Evolutionary conservation across 441 rosid species (phyloP).

Genomic region (Croton laevigatus): DNA sequence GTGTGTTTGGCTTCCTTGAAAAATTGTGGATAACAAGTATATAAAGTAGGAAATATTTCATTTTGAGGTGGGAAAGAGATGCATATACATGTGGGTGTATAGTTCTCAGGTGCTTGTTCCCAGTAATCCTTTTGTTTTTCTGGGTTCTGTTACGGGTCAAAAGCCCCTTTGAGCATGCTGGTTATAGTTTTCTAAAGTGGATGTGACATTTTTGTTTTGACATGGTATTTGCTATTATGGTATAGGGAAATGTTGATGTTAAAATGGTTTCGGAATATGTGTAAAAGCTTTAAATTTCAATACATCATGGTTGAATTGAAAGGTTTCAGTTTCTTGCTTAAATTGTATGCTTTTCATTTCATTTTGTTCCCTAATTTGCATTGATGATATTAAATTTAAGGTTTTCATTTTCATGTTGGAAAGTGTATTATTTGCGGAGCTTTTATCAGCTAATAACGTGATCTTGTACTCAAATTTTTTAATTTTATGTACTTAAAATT

Average conservation of each 20-base stretch:
- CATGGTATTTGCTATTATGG: not conserved
- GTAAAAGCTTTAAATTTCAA: slow-evolving; percentile 13
- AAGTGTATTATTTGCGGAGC: too few relatives aligned
- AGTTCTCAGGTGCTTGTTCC: slow-evolving; percentile 30
- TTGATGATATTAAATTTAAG: too few relatives aligned
- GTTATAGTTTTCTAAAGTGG: slow-evolving; percentile 16
- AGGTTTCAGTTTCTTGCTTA: not conserved
- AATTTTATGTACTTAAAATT: too few relatives aligned
- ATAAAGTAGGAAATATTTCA: slow-evolving; percentile 22
- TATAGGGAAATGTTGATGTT: slow-evolving; percentile 5
- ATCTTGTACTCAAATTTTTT: too few relatives aligned
- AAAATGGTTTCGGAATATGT: slow-evolving; percentile 4
- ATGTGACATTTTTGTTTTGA: slow-evolving; percentile 13
- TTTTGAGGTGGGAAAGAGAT: slow-evolving; percentile 22
- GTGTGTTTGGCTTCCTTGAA: slow-evolving; percentile 9
- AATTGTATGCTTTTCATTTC: not conserved
- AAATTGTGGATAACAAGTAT: slow-evolving; percentile 32
- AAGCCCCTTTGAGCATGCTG: slow-evolving; percentile 22
- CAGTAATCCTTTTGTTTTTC: slow-evolving; percentile 2
- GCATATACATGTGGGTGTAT: slow-evolving; percentile 26
- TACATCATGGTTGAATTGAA: not conserved
- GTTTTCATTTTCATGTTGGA: too few relatives aligned
- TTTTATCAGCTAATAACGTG: too few relatives aligned
- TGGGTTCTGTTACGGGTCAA: slow-evolving; percentile 21
- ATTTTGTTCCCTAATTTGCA: not conserved